A percentile compares a stretch with the other conserved stretches of the same genome.
Evolutionary conservation across 768 basidiomycete genomes (phyloP).

Genomic region (Pleurotus tuber-regium): DNA sequence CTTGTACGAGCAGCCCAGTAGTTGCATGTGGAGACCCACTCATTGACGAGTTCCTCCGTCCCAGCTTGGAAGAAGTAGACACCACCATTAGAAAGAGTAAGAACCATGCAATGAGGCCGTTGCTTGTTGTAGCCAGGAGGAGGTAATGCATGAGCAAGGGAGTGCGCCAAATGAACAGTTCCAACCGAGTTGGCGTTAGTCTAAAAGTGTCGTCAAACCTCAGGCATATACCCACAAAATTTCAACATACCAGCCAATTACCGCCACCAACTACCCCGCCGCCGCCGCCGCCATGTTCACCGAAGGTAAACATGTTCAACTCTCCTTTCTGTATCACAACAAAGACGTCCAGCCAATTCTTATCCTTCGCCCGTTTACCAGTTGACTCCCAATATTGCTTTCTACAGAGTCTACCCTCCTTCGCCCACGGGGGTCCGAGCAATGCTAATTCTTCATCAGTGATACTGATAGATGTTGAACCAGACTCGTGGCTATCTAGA

Average conservation of each 20-base stretch:
- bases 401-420: conserved; percentile 93
- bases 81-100: conserved; percentile 84
- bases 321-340: conserved; percentile 95
- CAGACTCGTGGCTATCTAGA: conserved; percentile 58
- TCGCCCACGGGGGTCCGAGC: conserved; percentile 97
- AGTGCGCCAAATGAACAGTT: conserved; percentile 82
- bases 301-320: conserved; percentile 95
- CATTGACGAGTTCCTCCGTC: conserved; percentile 96
- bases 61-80: conserved; percentile 99
- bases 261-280: conserved; percentile 85
- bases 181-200: conserved; percentile 86
- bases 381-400: conserved; percentile 92
- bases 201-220: too few relatives aligned
- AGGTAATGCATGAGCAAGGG: conserved; percentile 82
- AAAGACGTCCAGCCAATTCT: conserved; percentile 92
- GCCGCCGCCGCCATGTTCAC: conserved; percentile 61
- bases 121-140: conserved; percentile 90
- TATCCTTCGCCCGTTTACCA: conserved; percentile 83
- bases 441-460: conserved; percentile 94
- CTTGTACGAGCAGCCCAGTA: conserved; percentile 97
- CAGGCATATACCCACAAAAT: too few relatives aligned
- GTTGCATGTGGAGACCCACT: conserved; percentile 99
- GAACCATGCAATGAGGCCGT: conserved; percentile 92
- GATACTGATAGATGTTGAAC: conserved; percentile 77
- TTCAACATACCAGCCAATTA: conserved; percentile 90